Evolutionary conservation across 257 asterid genomes (phyloP).

Genomic region (Nicotiana knightiana): DNA sequence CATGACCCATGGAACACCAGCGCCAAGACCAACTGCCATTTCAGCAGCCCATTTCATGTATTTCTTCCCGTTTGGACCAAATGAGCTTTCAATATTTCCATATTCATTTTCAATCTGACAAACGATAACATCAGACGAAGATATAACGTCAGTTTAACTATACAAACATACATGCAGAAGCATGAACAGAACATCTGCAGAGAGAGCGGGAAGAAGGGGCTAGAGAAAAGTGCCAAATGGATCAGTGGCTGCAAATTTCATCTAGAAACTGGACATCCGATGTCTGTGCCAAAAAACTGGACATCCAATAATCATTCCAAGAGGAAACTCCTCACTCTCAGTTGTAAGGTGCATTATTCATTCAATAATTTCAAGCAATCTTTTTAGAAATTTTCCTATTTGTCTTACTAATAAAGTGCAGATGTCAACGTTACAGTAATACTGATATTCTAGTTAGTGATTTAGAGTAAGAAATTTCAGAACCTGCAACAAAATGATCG

Average conservation of each 20-base stretch:
- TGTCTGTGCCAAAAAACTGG: background rate
- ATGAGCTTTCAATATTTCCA: slow-evolving; percentile 79
- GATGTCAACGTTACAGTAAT: background rate
- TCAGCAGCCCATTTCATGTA: slow-evolving; percentile 90
- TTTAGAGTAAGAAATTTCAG: slow-evolving; percentile 15
- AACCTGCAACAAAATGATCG: slow-evolving; percentile 85
- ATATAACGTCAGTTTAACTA: background rate
- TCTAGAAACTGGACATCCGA: background rate
- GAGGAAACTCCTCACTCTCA: background rate
- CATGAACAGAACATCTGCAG: background rate
- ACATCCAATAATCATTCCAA: background rate
- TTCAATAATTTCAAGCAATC: background rate
- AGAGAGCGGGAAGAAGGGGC: background rate
- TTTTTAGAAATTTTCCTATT: background rate
- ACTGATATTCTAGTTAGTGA: slow-evolving; percentile 2
- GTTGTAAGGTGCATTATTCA: background rate
- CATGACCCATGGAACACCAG: slow-evolving; percentile 99
- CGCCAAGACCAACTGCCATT: slow-evolving; percentile 88
- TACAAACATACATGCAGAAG: background rate
- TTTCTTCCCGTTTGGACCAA: slow-evolving; percentile 59
- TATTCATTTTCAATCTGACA: slow-evolving; percentile 92
- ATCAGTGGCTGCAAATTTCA: background rate
- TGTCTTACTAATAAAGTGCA: background rate
- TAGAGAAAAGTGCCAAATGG: background rate
- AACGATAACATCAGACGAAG: slow-evolving; percentile 2